Evolutionary conservation across 495 filamentous ascomycete species (phyloP).

Genomic region (Bathelium albidoporum): DNA sequence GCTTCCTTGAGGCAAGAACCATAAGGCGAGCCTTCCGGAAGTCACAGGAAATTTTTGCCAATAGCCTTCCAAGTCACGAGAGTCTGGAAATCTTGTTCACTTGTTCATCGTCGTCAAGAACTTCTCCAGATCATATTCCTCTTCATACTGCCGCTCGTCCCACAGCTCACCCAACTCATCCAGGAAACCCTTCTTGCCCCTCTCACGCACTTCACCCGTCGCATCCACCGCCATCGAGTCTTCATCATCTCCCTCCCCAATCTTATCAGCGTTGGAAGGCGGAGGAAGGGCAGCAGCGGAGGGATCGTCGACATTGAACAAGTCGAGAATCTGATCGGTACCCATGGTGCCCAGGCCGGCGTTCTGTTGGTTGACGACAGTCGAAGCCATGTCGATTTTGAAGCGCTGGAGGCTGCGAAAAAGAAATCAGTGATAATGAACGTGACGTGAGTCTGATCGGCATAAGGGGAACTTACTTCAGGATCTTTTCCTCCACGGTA

Average conservation of each 20-base stretch:
- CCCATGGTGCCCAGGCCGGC: slow-evolving; percentile 92
- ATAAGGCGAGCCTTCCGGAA: too few species aligned
- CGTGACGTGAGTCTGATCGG: background rate
- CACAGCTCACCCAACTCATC: slow-evolving; percentile 93
- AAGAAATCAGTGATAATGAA: slow-evolving; percentile 5
- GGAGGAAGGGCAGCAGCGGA: slow-evolving; percentile 43
- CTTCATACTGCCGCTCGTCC: slow-evolving; percentile 93
- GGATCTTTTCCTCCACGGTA: slow-evolving; percentile 96
- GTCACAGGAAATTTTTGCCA: too few species aligned
- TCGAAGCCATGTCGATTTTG: slow-evolving; percentile 97
- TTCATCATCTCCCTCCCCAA: slow-evolving; percentile 36
- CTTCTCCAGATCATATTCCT: slow-evolving; percentile 88
- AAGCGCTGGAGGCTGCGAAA: slow-evolving; percentile 81
- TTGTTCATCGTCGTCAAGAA: slow-evolving; percentile 83
- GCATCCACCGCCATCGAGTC: slow-evolving; percentile 95
- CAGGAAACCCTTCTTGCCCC: slow-evolving; percentile 90
- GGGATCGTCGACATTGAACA: slow-evolving; percentile 79
- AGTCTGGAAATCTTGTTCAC: too few species aligned
- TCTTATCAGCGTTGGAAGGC: slow-evolving; percentile 42
- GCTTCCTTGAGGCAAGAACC: too few species aligned
- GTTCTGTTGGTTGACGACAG: slow-evolving; percentile 98
- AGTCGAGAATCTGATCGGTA: slow-evolving; percentile 92
- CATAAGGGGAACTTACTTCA: slow-evolving; percentile 49
- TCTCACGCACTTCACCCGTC: slow-evolving; percentile 82
- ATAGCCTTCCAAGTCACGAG: too few species aligned